Base-by-base conservation (phyloP, 2,329 filamentous ascomycete genomes). In the Arthrobotrys sphaeroides region DNA sequence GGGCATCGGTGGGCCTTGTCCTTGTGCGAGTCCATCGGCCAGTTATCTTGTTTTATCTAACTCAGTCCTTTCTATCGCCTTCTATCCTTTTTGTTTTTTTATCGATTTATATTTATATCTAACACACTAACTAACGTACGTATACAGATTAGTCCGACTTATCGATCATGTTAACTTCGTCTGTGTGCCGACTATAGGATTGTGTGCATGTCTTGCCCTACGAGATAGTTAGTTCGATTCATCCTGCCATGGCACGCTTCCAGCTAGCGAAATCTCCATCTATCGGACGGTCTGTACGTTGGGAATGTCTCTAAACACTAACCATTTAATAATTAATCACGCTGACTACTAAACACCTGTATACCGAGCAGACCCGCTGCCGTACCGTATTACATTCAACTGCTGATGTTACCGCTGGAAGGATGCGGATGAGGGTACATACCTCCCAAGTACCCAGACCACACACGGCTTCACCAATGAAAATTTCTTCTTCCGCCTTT, bases 201-300 rank as follows among this genome's bases (percentile, higher is more conserved):
- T 55, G 28, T 53, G 51, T 22, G 51, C 18, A 13, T 47, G 66
- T 70, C 66, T 70, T 55, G 55, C 66, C 66, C 66, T 70, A 55
- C 55, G 33, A 51, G 38, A 59, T 20, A 22, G 10, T 18, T 12
- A 68, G 4, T 38, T 16, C 12, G 16, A 5, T 40, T 40, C 36
- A 5, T 16, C 26, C 18, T 9, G 18, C 51, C 38, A 55, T n/a
- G 3, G 6, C 28, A 24, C 51, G 24, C n/a, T n/a, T 33, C 5
- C 28, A 5, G 28, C 28, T 33, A 33, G 24, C 51, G 22, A 38
- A 24, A n/a, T 10, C 28, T 33, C 10, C 28, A 38, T 12, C 51
- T 28, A 59, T 64, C 59, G 55, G 67, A 70, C 24, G 66, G 57
- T 43, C 24, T 69, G 38, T 59, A 28, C 24, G 22, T 28, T 9